Base-by-base conservation (phyloP, 1,284 basidiomycete species). In the Melampsora occidentalis region DNA sequence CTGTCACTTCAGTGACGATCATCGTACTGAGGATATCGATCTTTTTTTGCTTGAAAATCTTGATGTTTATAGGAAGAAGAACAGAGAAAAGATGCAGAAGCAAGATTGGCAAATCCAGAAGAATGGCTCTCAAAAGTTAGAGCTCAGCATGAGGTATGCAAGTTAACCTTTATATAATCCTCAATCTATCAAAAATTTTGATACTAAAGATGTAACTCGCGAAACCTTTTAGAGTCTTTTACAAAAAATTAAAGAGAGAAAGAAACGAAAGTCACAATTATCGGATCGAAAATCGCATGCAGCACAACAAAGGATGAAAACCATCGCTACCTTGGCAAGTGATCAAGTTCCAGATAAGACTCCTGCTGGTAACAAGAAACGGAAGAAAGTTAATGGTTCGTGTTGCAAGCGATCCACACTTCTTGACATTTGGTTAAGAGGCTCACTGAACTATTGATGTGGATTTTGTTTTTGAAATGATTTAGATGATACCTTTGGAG, bases 231-330 rank as follows among this genome's bases (percentile, higher is more conserved):
- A 94, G 91, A 84, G 86, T 5, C 85, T 95, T 48, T 93, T 99
- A 85, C 86, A 84, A 48, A 89, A 90, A 77, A 93, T 99, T 83
- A 92, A 92, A 81, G 93, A 94, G 57, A 87, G 96, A 57, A 89
- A 89, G 71, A 87, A 93, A 79, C 86, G 90, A 65, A 91, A 89
- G 81, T 92, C 91, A 6, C 93, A 94, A 64, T 85, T 99, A 64
- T 90, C 88, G 20, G 94, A 95, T 82, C 85, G 97, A 61, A 99
- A 99, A 85, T 96, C 93, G 79, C 91, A 94, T 2, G 95, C 93
- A 5, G 91, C 95, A 0, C 97, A 99, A 84, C 93, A 92, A 66
- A 86, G 96, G 78, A 99, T 99, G 96, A 97, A 98, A 85, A 94
- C 88, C 79, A 97, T 99, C 65, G 94, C 97, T 0, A 91, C 89